Evolutionary conservation across 768 basidiomycete species (phyloP).

Genomic region (Flagelloscypha sp.): DNA sequence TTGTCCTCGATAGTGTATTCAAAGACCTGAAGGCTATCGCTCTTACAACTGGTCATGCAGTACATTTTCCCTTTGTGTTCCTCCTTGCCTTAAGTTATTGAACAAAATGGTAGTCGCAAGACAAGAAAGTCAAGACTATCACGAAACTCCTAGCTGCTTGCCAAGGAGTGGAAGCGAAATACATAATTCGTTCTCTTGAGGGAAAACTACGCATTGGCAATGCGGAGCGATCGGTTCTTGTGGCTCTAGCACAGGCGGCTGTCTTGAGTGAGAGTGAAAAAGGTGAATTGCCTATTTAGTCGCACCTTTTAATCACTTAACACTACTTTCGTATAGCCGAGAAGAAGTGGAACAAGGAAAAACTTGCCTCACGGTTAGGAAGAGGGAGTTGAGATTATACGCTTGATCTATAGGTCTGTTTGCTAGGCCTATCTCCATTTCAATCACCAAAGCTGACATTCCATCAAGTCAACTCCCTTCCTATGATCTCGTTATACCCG

Average conservation of each 20-base stretch:
- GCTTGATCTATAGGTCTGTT: slow-evolving; percentile 83
- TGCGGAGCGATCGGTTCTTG: slow-evolving; percentile 91
- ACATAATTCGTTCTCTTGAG: slow-evolving; percentile 90
- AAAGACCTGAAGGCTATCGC: slow-evolving; percentile 88
- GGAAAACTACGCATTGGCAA: slow-evolving; percentile 97
- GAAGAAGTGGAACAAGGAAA: slow-evolving; percentile 71
- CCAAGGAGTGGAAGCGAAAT: slow-evolving; percentile 89
- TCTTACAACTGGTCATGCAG: slow-evolving; percentile 72
- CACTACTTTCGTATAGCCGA: slow-evolving; percentile 33
- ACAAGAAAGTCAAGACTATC: slow-evolving; percentile 91
- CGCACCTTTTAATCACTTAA: neutral
- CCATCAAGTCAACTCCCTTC: slow-evolving; percentile 74
- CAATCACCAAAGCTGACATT: slow-evolving; percentile 3
- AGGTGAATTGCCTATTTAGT: slow-evolving; percentile 24
- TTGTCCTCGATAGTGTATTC: slow-evolving; percentile 87
- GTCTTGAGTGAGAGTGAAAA: slow-evolving; percentile 74
- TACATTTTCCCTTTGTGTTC: slow-evolving; percentile 20
- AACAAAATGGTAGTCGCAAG: slow-evolving; percentile 61
- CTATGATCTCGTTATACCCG: slow-evolving; percentile 89
- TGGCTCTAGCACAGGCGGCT: slow-evolving; percentile 87
- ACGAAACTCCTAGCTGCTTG: slow-evolving; percentile 91
- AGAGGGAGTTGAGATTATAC: slow-evolving; percentile 68
- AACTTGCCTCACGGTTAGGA: slow-evolving; percentile 66
- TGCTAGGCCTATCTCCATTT: slow-evolving; percentile 1
- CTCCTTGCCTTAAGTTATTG: neutral